Evolutionary conservation across 2,329 filamentous ascomycete genomes (phyloP).

Genomic region (Talaromyces pinophilus): DNA sequence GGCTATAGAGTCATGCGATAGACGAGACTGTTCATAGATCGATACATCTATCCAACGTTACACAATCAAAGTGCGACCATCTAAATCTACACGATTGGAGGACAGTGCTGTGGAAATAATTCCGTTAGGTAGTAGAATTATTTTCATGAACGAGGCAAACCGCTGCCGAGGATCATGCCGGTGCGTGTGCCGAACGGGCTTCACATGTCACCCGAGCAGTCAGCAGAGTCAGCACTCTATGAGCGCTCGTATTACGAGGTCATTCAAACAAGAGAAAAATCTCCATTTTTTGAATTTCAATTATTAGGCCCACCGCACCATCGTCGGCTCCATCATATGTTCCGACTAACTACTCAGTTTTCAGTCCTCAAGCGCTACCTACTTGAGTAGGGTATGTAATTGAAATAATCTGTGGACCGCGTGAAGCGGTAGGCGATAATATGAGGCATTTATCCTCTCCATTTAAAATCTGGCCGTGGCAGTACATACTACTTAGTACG

Average conservation of each 20-base stretch:
- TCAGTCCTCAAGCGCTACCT: background rate
- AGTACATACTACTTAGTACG: background rate
- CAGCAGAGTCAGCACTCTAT: background rate
- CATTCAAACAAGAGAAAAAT: background rate
- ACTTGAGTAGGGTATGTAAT: background rate
- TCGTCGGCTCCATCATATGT: background rate
- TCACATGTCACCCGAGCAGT: background rate
- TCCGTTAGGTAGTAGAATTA: too few relatives aligned
- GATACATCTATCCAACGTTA: background rate
- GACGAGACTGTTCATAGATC: slow-evolving; percentile 16
- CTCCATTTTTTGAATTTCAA: background rate
- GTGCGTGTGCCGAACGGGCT: background rate
- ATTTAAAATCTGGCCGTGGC: slow-evolving; percentile 12
- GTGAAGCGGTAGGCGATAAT: background rate
- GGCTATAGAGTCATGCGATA: slow-evolving; percentile 23
- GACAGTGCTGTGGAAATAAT: background rate
- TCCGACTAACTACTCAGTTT: background rate
- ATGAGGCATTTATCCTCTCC: slow-evolving; percentile 22
- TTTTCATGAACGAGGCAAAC: background rate
- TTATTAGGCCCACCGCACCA: background rate
- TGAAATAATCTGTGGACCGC: background rate
- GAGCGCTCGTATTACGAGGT: background rate
- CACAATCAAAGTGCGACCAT: too few relatives aligned
- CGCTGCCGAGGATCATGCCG: background rate
- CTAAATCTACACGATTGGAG: background rate